Conservation (phyloP, 352 stramenopile genomes). For the Phytophthora constricta region DNA sequence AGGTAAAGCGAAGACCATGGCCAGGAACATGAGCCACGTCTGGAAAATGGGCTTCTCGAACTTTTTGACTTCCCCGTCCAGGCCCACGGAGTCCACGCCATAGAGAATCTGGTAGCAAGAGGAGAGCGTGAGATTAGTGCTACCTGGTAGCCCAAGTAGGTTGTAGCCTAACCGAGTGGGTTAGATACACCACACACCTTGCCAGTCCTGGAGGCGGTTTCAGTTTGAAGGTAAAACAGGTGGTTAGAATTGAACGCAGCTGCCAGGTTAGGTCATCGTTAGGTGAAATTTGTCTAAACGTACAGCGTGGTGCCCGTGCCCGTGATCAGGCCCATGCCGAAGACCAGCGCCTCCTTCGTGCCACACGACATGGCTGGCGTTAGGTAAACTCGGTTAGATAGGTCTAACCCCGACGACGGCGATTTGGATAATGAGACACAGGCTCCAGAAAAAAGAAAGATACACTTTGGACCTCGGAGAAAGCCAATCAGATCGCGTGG, state of each 20-base stretch:
- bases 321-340: constrained; percentile 80
- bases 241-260: constrained; percentile 4
- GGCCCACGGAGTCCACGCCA: constrained; percentile 86
- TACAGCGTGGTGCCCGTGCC: constrained; percentile 88
- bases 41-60: constrained; percentile 97
- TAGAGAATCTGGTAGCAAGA: constrained; percentile 90
- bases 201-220: constrained; percentile 63
- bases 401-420: no score
- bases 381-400: no score
- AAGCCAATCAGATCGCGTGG: neutral
- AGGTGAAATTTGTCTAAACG: constrained; percentile 32
- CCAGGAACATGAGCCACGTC: constrained; percentile 97
- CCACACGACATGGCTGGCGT: constrained; percentile 78
- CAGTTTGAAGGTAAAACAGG: constrained; percentile 9
- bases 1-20: constrained; percentile 93
- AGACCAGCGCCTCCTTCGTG: constrained; percentile 78
- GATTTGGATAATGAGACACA: constrained; percentile 1
- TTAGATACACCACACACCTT: constrained; percentile 64
- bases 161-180: neutral
- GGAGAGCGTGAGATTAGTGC: constrained; percentile 5
- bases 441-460: neutral
- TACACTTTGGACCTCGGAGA: no score
- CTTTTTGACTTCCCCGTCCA: constrained; percentile 88
- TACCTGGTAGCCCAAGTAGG: neutral
- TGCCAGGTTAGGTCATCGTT: no score